Evolutionary conservation across 306 rosid species (phyloP), one percentile per base, ranked within the genome.

Genomic region (Cicer cuneatum): DNA sequence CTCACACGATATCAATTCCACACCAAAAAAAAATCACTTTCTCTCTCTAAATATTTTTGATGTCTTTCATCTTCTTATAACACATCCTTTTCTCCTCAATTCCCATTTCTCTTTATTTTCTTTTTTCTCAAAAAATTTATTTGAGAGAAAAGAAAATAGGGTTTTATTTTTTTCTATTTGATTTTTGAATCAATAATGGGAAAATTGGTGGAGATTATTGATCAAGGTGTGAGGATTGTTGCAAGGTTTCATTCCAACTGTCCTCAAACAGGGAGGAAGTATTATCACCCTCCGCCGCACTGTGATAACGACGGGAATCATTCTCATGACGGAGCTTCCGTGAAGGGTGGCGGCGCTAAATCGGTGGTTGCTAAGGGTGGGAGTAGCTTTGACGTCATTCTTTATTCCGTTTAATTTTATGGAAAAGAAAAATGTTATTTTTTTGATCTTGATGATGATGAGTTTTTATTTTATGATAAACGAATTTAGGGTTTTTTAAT

Each of bases 221-320:
- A 90, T 24, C 83, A 56, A 11, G 87, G 90, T 8, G 85, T 72
- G 14, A 90, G 89, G 73, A 81, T 87, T 7, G 89, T 42, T 5
- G 76, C 80, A 1, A 84, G 95, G 47, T 86, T 75, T 35, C 83
- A 90, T 69, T 85, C 95, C 12, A 87, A 90, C 54, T 90, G 87
- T 58, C 92, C 94, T 1, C 90, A 87, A 6, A 90, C 95, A 1
- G 87, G 87, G 8, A 84, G 95, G 24, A 87, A 80, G 85, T 90
- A 78, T 79, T 90, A 90, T 76, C 95, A 87, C 39, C 95, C 95
- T 38, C 92, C 90, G n/a, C 76, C 70, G 0, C 10, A 37, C 51
- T 64, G 79, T 53, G 82, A 83, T 18, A 40, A 66, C 43, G 42
- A 74, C 12, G 78, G 74, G 56, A 10, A 72, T 75, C 82, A 80